Evolutionary conservation across 2,329 filamentous ascomycete genomes (phyloP).

Genomic region (Colletotrichum salicis): DNA sequence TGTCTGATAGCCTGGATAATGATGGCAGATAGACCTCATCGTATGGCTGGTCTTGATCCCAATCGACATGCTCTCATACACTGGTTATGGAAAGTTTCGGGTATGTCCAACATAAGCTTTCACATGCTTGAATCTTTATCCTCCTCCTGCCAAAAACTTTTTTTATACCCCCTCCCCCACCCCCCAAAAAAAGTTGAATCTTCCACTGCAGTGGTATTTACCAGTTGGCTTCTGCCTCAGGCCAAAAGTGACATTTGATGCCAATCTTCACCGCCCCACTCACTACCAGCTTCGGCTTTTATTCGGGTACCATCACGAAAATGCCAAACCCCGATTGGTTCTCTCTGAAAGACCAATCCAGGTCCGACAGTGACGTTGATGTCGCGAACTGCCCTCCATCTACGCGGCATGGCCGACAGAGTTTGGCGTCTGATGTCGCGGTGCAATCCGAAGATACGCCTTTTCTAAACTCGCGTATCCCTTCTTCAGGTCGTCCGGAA

Average conservation of each 20-base stretch:
- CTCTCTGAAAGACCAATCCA: neutral
- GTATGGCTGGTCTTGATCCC: neutral
- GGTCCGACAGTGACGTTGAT: neutral
- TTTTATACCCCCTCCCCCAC: neutral
- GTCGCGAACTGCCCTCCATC: neutral
- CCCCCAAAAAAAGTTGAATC: too few species aligned
- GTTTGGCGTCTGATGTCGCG: neutral
- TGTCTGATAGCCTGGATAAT: neutral
- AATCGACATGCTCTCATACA: neutral
- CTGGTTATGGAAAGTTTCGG: neutral
- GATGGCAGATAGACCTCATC: neutral
- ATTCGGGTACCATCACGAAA: neutral
- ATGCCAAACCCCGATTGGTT: conserved; percentile 17
- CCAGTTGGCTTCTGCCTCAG: neutral
- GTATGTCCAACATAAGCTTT: neutral
- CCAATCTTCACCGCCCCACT: neutral
- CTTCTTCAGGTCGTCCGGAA: neutral
- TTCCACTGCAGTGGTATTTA: neutral
- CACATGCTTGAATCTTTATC: neutral
- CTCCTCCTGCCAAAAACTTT: neutral
- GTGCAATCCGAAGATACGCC: neutral
- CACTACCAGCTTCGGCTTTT: conserved; percentile 1
- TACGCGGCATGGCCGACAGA: neutral
- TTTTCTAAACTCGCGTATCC: neutral
- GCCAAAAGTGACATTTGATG: neutral